phyloP scores from a whole-genome alignment of 73 alveolate genomes.

The Durusdinium trenchii region DNA sequence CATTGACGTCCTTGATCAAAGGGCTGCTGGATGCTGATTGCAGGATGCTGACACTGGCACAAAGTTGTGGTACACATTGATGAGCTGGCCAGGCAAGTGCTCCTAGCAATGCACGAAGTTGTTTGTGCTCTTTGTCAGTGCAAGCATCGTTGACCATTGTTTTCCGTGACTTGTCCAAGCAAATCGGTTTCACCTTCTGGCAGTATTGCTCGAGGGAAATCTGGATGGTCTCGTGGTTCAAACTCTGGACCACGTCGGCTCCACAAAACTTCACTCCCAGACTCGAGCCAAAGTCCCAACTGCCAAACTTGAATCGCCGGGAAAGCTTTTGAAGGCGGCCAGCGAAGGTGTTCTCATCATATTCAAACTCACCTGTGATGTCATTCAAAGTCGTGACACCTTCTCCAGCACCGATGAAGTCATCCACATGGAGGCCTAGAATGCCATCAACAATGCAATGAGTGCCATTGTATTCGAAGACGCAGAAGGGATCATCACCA shows the following conservation, averaged over 20 bases:
- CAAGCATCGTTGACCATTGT: not conserved
- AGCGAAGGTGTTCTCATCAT: not conserved
- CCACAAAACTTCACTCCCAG: slow-evolving; percentile 20
- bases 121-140: not conserved
- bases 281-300: not conserved
- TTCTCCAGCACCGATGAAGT: slow-evolving; percentile 21
- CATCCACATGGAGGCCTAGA: slow-evolving; percentile 41
- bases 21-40: not conserved
- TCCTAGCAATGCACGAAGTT: not conserved
- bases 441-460: slow-evolving; percentile 10
- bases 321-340: not conserved
- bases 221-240: slow-evolving; percentile 9
- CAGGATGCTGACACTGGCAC: not conserved
- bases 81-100: slow-evolving; percentile 50
- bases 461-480: not conserved
- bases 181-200: not conserved
- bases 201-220: not conserved
- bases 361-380: not conserved
- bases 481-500: not conserved
- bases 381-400: not conserved
- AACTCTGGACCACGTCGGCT: not conserved
- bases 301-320: not conserved
- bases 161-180: slow-evolving; percentile 5
- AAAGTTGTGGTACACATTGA: slow-evolving; percentile 3
- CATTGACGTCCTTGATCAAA: not conserved